Base-by-base conservation (phyloP, 2,329 filamentous ascomycete genomes). In the Sporothrix dimorphospora region DNA sequence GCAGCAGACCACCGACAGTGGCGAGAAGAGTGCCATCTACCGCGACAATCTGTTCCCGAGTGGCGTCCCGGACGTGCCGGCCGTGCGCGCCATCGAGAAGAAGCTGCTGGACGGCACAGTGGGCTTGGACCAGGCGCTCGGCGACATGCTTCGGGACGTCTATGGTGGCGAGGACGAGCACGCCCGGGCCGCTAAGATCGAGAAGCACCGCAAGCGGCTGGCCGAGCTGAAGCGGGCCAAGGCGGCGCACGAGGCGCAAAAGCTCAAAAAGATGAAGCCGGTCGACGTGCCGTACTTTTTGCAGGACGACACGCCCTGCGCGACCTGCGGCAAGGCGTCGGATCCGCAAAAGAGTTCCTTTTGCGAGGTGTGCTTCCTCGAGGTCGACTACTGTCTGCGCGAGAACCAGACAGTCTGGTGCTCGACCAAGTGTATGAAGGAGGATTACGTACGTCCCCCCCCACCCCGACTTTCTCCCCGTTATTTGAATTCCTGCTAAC, bases 181-280 rank as follows among this genome's bases (percentile, higher is more conserved):
- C 3, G 74, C 74, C 1, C 72, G 71, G 16, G 75, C 76, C 7
- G 77, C 79, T 69, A 75, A 77, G 67, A 74, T 73, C 7, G 76
- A 78, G 9, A 78, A 77, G 71, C 77, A 79, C 45, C 75, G 74
- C 42, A 74, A 76, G 72, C 76, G 79, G 51, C 76, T 81, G 30
- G 87, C 90, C 49, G 79, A 86, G 72, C 80, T 90, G 77, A 90
- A 89, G 83, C 91, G 90, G 89, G 85, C 88, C 27, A 83, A 83
- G 59, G 78, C 85, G 3, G 79, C 89, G 6, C 83, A 87, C 1
- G 81, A 85, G 21, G 78, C 81, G 0, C 79, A 81, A 45, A 81
- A 82, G 34, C 80, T 90, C 72, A 81, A 83, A 72, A 84, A 83
- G 72, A 66, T 72, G 59, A 73, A 74, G 69, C 70, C 72, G 7